Evolutionary conservation across 441 rosid species (phyloP).

Genomic region (Aleurites moluccanus): DNA sequence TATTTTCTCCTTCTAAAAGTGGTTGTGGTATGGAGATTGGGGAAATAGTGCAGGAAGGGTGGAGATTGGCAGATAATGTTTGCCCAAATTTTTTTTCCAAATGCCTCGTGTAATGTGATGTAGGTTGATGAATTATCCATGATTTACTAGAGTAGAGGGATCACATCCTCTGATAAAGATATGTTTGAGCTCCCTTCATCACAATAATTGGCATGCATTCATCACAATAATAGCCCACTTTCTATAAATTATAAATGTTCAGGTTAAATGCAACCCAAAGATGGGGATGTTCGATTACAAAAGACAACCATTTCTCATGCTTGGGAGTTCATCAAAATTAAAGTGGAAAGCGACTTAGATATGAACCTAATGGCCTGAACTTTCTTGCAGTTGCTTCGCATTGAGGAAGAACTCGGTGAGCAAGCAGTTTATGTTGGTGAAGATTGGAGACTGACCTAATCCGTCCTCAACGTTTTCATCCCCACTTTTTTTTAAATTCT

Average conservation of each 20-base stretch:
- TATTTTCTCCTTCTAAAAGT: not conserved
- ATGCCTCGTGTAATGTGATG: not conserved
- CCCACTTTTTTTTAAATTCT: not conserved
- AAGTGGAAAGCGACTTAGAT: not conserved
- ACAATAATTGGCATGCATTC: not conserved
- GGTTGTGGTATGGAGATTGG: not conserved
- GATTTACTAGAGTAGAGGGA: not conserved
- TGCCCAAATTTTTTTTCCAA: not conserved
- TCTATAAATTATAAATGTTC: not conserved
- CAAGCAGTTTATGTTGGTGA: constrained; percentile 73
- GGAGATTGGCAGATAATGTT: not conserved
- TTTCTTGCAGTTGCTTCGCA: constrained; percentile 71
- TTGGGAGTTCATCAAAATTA: not conserved
- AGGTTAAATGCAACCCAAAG: not conserved
- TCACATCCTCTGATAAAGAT: not conserved
- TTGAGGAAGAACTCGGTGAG: constrained; percentile 91
- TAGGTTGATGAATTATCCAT: not conserved
- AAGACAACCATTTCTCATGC: not conserved
- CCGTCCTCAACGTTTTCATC: not conserved
- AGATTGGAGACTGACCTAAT: constrained; percentile 61
- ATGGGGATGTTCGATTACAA: not conserved
- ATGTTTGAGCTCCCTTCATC: not conserved
- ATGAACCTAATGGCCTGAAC: constrained; percentile 18
- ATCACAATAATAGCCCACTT: not conserved
- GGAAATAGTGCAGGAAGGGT: not conserved